Evolutionary conservation across 257 asterid species (phyloP), one percentile per base, ranked within the genome.

Genomic region (Solanum peruvianum): DNA sequence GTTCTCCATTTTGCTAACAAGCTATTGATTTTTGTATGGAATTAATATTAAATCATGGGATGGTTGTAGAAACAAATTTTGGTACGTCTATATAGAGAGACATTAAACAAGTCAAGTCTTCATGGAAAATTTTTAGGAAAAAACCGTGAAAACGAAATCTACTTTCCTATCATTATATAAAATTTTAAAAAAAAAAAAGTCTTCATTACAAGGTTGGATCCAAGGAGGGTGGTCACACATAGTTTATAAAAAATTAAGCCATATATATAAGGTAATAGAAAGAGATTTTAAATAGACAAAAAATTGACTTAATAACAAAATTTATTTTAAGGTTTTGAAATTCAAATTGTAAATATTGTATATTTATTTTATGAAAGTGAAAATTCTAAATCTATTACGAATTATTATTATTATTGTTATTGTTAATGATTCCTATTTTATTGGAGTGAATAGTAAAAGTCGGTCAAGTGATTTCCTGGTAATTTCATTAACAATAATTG

Each of bases 1-100:
- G 8, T 16, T 81, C 77, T 87, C 90, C 89, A 87, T 82, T 69
- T 71, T 29, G 58, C 69, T 20, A 29, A 41, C 15, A 23, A 60
- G 39, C 39, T 13, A 64, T 35, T 11, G 41, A 60, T 25, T 33
- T 2, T 56, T 33, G 25, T 47, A 3, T 83, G 60, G 77, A 81
- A 78, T 45, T 29, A 81, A 29, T 80, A 81, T 29, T 81, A 81
- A 81, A n/a, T 81, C 18, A 49, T 49, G 31, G 29, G 0, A 81
- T 81, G 85, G 31, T 49, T 49, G 21, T 15, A 11, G 4, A 18
- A 6, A 6, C 39, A 20, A 84, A 84, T 10, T 13, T 3, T 3
- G 0, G 7, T 39, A 11, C 27, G 13, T 27, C 13, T 84, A 66
- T 67, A 84, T 67, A 84, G 20, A 66, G 31, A 31, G 21, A 25